Base-by-base conservation (phyloP, 805 yeast species). In the Lipomyces kockii region DNA sequence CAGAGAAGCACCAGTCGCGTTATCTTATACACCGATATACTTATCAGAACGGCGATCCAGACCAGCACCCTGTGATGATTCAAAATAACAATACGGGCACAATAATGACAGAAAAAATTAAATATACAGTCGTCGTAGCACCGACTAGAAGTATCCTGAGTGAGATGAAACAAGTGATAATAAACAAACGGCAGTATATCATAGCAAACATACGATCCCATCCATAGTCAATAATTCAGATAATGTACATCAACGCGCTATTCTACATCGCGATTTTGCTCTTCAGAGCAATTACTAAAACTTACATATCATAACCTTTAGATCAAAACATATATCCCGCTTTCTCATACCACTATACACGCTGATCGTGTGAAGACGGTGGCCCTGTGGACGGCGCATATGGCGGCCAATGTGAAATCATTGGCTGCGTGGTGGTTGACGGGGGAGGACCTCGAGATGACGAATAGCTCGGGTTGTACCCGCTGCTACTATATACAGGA, bases 331-430 rank as follows among this genome's bases (percentile, higher is more conserved):
- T 17, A 43, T 14, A 43, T 17, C 22, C 22, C 20, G 20, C 17
- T 5, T 12, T 43, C 22, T 17, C 49, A 7, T 5, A 17, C 49
- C 20, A 17, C 49, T 43, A 43, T 17, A 35, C 34, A 22, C 55
- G 55, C 20, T 52, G 55, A 12, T 52, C 34, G 25, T 25, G 55
- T 22, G 55, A 29, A 5, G 55, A 17, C 14, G 34, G 12, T 25
- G 55, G 34, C n/a, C 55, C 55, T 11, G 60, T 22, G 25, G 60
- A 32, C 14, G 60, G 60, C 17, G 60, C 60, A 56, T 56, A 56
- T 17, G 60, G 60, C 20, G 60, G 60, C 60, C 60, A 56, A 29
- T 56, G 60, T 14, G 60, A 56, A 56, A 56, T 56, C 14, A 56
- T 12, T 8, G 60, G 60, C 60, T 56, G 60, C 11, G 57, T 1